Evolutionary conservation across 2,329 filamentous ascomycete genomes (phyloP).

Genomic region (Penicillium sclerotigenum): DNA sequence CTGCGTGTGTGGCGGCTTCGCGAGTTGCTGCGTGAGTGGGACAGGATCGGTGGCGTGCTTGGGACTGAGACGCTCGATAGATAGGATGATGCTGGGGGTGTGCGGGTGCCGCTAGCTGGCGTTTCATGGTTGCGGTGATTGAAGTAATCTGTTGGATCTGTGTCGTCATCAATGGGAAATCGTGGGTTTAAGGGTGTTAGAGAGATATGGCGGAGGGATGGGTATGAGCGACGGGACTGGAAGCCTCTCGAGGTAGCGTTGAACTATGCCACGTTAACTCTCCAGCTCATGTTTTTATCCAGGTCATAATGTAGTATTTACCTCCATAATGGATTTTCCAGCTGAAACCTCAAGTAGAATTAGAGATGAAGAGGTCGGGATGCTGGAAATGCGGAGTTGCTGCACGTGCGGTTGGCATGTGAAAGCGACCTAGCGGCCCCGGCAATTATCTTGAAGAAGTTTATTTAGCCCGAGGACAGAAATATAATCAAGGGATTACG

Average conservation of each 20-base stretch:
- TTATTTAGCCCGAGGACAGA: not conserved
- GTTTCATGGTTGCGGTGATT: slow-evolving; percentile 18
- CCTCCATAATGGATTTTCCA: slow-evolving; percentile 22
- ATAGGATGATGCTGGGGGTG: slow-evolving; percentile 37
- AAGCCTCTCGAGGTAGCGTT: slow-evolving; percentile 30
- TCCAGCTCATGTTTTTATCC: not conserved
- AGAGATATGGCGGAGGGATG: slow-evolving; percentile 58
- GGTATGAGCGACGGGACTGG: slow-evolving; percentile 54
- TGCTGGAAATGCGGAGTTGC: slow-evolving; percentile 25
- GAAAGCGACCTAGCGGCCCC: slow-evolving; percentile 18
- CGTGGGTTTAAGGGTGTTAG: slow-evolving; percentile 58
- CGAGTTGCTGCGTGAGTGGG: slow-evolving; percentile 42
- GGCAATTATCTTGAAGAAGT: not conserved
- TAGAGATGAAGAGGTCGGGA: slow-evolving; percentile 5
- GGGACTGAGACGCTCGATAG: slow-evolving; percentile 43
- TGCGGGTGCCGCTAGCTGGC: slow-evolving; percentile 31
- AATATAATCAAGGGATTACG: not conserved
- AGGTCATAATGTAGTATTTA: slow-evolving; percentile 6
- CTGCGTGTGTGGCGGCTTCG: slow-evolving; percentile 33
- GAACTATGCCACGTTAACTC: slow-evolving; percentile 15
- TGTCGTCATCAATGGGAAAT: slow-evolving; percentile 52
- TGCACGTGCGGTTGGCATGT: slow-evolving; percentile 24
- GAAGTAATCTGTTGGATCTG: slow-evolving; percentile 36
- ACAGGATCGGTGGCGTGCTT: slow-evolving; percentile 43
- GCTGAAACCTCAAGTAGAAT: slow-evolving; percentile 1